These are phyloP conservation scores for Barnettozyma sucrosica DNA, from an alignment of 805 yeast genomes.

Conservation along the genomic window DNA sequence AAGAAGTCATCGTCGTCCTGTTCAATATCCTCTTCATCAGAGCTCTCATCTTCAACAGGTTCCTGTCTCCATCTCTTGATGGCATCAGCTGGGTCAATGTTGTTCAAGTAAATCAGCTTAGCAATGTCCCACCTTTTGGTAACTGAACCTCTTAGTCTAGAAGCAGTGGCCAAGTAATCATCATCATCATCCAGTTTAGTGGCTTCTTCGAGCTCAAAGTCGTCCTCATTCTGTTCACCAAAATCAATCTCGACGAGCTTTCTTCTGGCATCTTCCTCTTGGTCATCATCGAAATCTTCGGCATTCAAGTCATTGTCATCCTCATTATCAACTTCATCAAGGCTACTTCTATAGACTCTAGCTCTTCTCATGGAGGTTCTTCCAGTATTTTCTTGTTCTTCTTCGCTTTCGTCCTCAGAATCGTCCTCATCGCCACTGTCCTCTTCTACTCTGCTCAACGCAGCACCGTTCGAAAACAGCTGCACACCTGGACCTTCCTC, in stretches of 20 bases:
- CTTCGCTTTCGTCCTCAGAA: constrained; percentile 30
- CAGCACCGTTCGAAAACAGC: constrained; percentile 60
- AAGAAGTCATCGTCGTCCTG: constrained; percentile 50
- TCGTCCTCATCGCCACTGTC: constrained; percentile 34
- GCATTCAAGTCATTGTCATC: constrained; percentile 38
- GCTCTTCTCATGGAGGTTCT: constrained; percentile 61
- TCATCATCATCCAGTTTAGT: constrained; percentile 40
- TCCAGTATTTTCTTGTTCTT: constrained; percentile 43
- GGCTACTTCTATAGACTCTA: constrained; percentile 47
- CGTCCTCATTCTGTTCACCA: constrained; percentile 28
- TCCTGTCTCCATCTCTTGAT: constrained; percentile 65
- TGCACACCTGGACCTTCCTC: constrained; percentile 65
- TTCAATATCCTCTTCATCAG: constrained; percentile 37
- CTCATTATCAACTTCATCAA: constrained; percentile 40
- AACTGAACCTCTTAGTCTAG: constrained; percentile 48
- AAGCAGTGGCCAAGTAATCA: constrained; percentile 45
- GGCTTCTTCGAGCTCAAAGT: constrained; percentile 46
- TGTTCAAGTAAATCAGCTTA: constrained; percentile 73
- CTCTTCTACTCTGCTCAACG: constrained; percentile 39
- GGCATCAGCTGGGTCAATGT: constrained; percentile 68
- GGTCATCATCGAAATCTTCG: constrained; percentile 29
- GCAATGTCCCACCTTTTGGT: constrained; percentile 71
- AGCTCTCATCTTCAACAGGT: constrained; percentile 40
- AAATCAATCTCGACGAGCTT: constrained; percentile 46
- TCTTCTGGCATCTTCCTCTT: constrained; percentile 33